Base-by-base conservation (phyloP, 2,329 filamentous ascomycete genomes). In the Cordyceps javanica region DNA sequence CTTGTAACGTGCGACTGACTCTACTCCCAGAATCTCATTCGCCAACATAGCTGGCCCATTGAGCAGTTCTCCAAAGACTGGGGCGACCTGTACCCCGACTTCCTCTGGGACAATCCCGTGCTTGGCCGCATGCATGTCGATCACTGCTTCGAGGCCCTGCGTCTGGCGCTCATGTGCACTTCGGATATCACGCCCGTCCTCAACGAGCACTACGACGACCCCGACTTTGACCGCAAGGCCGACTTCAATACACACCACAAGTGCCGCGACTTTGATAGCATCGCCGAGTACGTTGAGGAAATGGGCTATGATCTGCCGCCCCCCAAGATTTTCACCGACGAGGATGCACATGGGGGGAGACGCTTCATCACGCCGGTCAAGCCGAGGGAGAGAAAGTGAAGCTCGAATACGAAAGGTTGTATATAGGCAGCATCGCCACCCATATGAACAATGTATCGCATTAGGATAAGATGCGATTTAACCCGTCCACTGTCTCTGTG, bases 71-170 rank as follows among this genome's bases (percentile, higher is more conserved):
- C 36, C n/a, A 56, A 59, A 36, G 36, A 53, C 45, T 59, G 53
- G 46, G 57, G 60, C 58, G 59, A 58, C 3, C 50, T 58, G 14
- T 54, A 53, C 32, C 44, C 60, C 9, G 16, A 36, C 21, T 52
- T 52, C 30, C 58, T 61, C 10, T 30, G 49, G 34, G 58, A 55
- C 26, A 34, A 48, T 19, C 41, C 39, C 6, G 58, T 54, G 23
- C 41, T 60, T 2, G 46, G 55, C 9, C 55, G 58, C 36, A 51
- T 53, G 39, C 58, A 61, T n/a, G 60, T 69, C n/a, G 68, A 70
- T 25, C 66, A 70, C 59, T 71, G 67, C 53, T 62, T 70, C 26
- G 68, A 70, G 59, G 64, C 64, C 10, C 62, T 70, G 9, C 69
- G 68, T 52, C 51, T 58, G 32, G 36, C 28, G 16, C 55, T 61